These are phyloP conservation scores for Fusarium buxicola DNA, from an alignment of 2,329 filamentous ascomycete genomes.

Conservation along the genomic window DNA sequence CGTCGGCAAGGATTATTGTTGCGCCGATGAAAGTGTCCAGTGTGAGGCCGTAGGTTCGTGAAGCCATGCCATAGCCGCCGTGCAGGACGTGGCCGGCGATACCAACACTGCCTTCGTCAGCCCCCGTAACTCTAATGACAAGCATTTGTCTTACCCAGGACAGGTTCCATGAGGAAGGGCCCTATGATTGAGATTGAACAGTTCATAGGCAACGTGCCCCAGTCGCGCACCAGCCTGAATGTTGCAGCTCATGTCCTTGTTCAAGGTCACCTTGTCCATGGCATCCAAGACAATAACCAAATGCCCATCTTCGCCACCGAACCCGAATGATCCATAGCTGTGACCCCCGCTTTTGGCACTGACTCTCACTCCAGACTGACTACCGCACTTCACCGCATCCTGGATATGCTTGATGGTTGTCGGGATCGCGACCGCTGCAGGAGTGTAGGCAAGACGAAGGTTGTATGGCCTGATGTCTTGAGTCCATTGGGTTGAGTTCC, in stretches of 20 bases:
- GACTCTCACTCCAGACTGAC: conserved; percentile 56
- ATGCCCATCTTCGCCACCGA: conserved; percentile 55
- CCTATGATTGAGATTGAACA: conserved; percentile 53
- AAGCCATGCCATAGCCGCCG: conserved; percentile 49
- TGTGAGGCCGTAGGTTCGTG: conserved; percentile 45
- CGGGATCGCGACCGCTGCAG: conserved; percentile 49
- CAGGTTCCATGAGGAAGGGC: conserved; percentile 65
- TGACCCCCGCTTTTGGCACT: conserved; percentile 65
- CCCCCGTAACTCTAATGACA: accelerated
- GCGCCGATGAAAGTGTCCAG: conserved; percentile 47
- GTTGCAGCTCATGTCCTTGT: conserved; percentile 31
- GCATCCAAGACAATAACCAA: conserved; percentile 56
- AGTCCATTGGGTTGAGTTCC: conserved; percentile 47
- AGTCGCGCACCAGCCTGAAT: conserved; percentile 61
- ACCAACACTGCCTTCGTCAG: conserved; percentile 43
- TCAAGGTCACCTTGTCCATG: conserved; percentile 50
- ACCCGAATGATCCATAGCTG: conserved; percentile 63
- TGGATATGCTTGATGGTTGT: conserved; percentile 55
- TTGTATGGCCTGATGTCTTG: conserved; percentile 51
- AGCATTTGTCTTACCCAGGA: conserved; percentile 55
- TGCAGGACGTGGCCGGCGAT: conserved; percentile 46
- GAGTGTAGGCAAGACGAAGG: conserved; percentile 48
- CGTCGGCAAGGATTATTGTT: conserved; percentile 46
- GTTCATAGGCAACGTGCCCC: conserved; percentile 57
- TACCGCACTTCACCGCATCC: conserved; percentile 59